These are phyloP conservation scores for Ophiostoma fasciatum DNA, from an alignment of 2,329 filamentous ascomycete species.

Conservation along the genomic window DNA sequence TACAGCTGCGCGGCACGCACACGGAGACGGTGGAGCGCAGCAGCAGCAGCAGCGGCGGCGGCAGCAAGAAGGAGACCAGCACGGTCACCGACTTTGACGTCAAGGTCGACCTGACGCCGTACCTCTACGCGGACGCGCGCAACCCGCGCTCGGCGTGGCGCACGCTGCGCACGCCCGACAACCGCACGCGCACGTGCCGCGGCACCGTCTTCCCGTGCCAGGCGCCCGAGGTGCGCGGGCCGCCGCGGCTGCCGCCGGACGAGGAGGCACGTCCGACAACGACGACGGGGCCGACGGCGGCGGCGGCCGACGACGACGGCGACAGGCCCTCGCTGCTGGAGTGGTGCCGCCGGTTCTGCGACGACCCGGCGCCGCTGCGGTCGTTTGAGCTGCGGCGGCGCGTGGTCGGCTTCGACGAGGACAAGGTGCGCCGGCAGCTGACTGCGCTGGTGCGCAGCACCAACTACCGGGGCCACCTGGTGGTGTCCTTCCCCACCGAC, in stretches of 20 bases:
- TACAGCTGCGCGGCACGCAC: slow-evolving; percentile 40
- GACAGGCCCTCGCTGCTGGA: slow-evolving; percentile 29
- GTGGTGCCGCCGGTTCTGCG: slow-evolving; percentile 57
- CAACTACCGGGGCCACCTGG: slow-evolving; percentile 49
- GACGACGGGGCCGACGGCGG: background rate
- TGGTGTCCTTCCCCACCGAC: slow-evolving; percentile 43
- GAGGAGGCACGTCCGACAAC: slow-evolving; percentile 15
- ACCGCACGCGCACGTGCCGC: slow-evolving; percentile 46
- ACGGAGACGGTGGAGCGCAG: slow-evolving; percentile 29
- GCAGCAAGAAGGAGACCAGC: slow-evolving; percentile 30
- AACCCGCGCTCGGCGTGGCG: slow-evolving; percentile 26
- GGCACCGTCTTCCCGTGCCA: slow-evolving; percentile 43
- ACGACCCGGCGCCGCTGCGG: slow-evolving; percentile 41
- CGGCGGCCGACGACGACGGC: background rate
- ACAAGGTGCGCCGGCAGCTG: slow-evolving; percentile 34
- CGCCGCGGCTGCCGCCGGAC: slow-evolving; percentile 15
- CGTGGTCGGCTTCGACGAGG: slow-evolving; percentile 46
- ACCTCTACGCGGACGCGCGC: slow-evolving; percentile 33
- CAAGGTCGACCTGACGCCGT: slow-evolving; percentile 41
- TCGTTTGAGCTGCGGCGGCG: slow-evolving; percentile 35
- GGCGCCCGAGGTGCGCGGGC: slow-evolving; percentile 21
- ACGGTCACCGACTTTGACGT: slow-evolving; percentile 45
- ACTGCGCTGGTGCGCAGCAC: slow-evolving; percentile 44
- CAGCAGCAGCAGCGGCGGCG: slow-evolving; percentile 26
- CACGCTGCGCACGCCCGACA: slow-evolving; percentile 35